Evolutionary conservation across 202 grass and related monocot genomes (phyloP), one percentile per base, ranked within the genome.

Genomic region (Dendrocalamus latiflorus): DNA sequence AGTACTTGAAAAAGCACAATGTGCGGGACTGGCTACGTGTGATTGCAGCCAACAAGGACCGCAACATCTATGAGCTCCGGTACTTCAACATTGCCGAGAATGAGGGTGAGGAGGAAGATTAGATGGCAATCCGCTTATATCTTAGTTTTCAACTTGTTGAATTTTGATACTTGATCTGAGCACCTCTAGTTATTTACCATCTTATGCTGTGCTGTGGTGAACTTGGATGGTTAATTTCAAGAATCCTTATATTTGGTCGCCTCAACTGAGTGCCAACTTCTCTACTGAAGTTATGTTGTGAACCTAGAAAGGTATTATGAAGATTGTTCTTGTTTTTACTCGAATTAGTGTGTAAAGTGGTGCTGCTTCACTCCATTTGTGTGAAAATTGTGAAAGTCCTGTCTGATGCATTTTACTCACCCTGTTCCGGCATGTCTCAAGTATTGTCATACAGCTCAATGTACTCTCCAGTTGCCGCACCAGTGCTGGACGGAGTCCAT

Each of bases 1-100:
- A 95, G 80, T 95, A 95, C 72, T 78, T 95, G 68, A 95, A 95
- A 76, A 95, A 95, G 83, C 93, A 95, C 76, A 95, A 95, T n/a
- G 93, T 95, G 66, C 54, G 93, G 15, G 93, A 95, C 58, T 95
- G 93, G 93, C 68, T 95, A 4, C 90, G 93, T 4, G 93, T 95
- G 80, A 92, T 95, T 48, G 86, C 93, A 1, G 91, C 93, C 47
- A 90, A 90, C 93, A 95, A 95, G 78, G 93, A 95, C 41, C 86
- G 83, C 72, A 92, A 12, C 0, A 67, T 92, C 25, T 95, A 95
- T 75, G 93, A 95, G 76, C 83, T 92, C 45, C 83, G 90, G 47
- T 95, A 95, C 90, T 95, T 92, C 90, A 94, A 94, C 85, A 94
- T 94, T 1, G 90, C 90, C 0, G 93, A 95, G 67, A 95, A 95